Conservation (phyloP, 495 filamentous ascomycete genomes). For the Schizothecium vesticola region DNA sequence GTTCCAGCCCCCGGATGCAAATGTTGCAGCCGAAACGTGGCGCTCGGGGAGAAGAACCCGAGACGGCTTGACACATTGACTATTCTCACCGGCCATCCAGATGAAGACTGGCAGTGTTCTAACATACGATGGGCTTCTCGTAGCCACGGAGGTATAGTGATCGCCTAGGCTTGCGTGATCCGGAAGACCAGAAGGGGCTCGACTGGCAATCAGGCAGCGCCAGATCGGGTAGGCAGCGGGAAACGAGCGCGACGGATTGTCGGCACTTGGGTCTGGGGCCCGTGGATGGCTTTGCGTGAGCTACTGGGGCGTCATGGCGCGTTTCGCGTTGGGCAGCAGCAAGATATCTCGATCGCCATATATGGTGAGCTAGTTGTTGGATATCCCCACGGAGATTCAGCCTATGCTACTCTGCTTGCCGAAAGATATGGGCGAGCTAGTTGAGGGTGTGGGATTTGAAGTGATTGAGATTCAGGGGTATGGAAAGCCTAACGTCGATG, state of each 20-base stretch:
- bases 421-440: not conserved
- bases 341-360: not conserved
- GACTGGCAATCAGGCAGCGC: not conserved
- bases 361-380: not conserved
- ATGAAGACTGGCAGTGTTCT: not conserved
- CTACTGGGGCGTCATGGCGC: not conserved
- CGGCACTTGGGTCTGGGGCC: conserved; percentile 1
- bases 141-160: not conserved
- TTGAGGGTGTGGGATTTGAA: not conserved
- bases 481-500: not conserved
- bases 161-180: not conserved
- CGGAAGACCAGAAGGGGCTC: not conserved
- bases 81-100: not conserved
- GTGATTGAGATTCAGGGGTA: not conserved
- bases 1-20: not conserved
- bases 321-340: conserved; percentile 1
- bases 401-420: not conserved
- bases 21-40: not conserved
- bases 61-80: not conserved
- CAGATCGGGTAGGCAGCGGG: not conserved
- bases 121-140: not conserved
- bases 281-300: not conserved
- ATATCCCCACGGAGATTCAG: not conserved
- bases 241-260: not conserved
- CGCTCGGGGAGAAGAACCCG: not conserved